These are phyloP conservation scores for Debaryomyces fabryi DNA, from an alignment of 1,139 yeast genomes.

Conservation along the genomic window DNA sequence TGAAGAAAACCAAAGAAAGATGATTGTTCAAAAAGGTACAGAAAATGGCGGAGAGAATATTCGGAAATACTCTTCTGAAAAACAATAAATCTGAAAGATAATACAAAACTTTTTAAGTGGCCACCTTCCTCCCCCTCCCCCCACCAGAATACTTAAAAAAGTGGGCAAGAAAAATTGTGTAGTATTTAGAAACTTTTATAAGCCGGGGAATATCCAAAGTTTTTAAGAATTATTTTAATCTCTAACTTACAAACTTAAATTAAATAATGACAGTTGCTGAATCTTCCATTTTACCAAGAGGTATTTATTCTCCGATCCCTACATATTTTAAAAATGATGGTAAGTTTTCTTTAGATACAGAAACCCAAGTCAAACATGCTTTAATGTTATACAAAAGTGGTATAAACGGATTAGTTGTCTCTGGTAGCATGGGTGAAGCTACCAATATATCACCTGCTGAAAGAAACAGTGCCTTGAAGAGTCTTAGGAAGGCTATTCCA, in stretches of 20 bases:
- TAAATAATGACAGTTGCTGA: neutral
- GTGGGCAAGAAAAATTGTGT: neutral
- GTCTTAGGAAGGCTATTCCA: conserved; percentile 28
- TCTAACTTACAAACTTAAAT: neutral
- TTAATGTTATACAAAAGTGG: conserved; percentile 42
- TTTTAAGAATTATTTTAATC: neutral
- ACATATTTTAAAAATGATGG: conserved; percentile 49
- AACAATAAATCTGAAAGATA: neutral
- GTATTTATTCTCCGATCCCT: conserved; percentile 52
- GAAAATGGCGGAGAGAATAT: neutral
- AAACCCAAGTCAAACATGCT: conserved; percentile 46
- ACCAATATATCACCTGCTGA: conserved; percentile 39
- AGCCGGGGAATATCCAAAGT: neutral
- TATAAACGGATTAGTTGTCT: conserved; percentile 47
- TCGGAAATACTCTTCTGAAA: neutral
- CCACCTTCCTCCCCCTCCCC: neutral
- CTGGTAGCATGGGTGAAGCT: conserved; percentile 52
- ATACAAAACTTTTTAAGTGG: neutral
- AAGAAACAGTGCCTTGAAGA: conserved; percentile 27
- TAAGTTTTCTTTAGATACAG: conserved; percentile 40
- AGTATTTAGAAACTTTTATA: neutral
- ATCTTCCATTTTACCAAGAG: conserved; percentile 20
- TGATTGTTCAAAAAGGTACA: neutral
- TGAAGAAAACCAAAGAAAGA: neutral
- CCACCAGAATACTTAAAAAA: neutral